Percentiles rank a stretch among this genome's conserved stretches.
Evolutionary conservation across 2,329 filamentous ascomycete genomes (phyloP).

Genomic region (Rutstroemia sp.): DNA sequence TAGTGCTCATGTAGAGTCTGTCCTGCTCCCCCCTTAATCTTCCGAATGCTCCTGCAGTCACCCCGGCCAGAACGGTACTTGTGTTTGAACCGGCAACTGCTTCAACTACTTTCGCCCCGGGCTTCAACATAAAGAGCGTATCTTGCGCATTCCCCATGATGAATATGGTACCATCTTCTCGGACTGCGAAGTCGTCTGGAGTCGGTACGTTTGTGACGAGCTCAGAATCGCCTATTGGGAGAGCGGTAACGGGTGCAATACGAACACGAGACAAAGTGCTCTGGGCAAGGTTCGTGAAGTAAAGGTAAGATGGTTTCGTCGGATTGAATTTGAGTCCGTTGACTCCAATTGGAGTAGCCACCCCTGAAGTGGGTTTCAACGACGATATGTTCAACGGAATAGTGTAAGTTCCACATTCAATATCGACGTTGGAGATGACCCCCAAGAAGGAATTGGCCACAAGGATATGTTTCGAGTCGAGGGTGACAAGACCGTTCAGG

Average conservation of each 20-base stretch:
- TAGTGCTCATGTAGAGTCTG: slow-evolving; percentile 14
- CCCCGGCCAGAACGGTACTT: slow-evolving; percentile 12
- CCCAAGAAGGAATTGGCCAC: slow-evolving; percentile 20
- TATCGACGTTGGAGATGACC: slow-evolving; percentile 19
- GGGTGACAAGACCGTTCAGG: slow-evolving; percentile 22
- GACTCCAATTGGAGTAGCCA: slow-evolving; percentile 12
- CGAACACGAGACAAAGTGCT: background rate
- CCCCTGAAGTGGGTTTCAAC: slow-evolving; percentile 12
- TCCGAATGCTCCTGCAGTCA: slow-evolving; percentile 15
- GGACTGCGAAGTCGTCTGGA: slow-evolving; percentile 14
- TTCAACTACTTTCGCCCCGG: background rate
- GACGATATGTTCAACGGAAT: slow-evolving; percentile 21
- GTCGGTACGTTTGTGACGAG: background rate
- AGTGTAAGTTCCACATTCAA: slow-evolving; percentile 17
- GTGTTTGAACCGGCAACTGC: slow-evolving; percentile 10
- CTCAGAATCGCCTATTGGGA: background rate
- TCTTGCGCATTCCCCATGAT: slow-evolving; percentile 9
- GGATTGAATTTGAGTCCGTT: slow-evolving; percentile 23
- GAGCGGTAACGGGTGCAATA: background rate
- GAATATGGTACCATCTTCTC: slow-evolving; percentile 11
- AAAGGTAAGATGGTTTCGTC: slow-evolving; percentile 17
- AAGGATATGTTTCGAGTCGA: slow-evolving; percentile 16
- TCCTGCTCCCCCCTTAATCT: background rate
- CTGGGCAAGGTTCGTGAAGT: slow-evolving; percentile 21
- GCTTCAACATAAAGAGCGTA: slow-evolving; percentile 4